Evolutionary conservation across 2,329 filamentous ascomycete genomes (phyloP).

Genomic region (Diaporthe aspalathi): DNA sequence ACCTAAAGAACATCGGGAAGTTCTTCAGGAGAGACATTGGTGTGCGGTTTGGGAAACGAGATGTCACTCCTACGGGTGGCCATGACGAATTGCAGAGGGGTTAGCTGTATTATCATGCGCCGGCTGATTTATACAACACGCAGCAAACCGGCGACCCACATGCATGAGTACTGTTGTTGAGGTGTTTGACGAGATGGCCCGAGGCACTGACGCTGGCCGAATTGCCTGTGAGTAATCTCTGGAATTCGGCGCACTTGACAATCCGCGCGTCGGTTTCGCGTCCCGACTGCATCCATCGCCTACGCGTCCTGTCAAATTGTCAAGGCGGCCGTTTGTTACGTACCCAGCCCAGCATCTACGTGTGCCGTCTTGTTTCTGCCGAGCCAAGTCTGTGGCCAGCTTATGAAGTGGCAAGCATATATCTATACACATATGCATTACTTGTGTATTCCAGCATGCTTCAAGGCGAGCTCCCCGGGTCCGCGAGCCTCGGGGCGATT

Average conservation of each 20-base stretch:
- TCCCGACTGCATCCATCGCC: neutral
- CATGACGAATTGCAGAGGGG: conserved; percentile 39
- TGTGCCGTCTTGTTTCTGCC: neutral
- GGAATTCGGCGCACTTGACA: neutral
- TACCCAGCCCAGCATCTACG: neutral
- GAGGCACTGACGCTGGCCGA: neutral
- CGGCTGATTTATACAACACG: neutral
- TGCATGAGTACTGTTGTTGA: neutral
- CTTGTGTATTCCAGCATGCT: neutral
- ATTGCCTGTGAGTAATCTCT: neutral
- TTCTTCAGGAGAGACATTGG: conserved; percentile 93
- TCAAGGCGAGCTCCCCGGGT: neutral
- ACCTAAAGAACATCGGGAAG: conserved; percentile 94
- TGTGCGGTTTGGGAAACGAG: conserved; percentile 75
- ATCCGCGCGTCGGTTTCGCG: neutral
- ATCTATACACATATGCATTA: neutral
- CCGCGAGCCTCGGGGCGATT: neutral
- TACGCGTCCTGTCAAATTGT: neutral
- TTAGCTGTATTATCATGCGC: neutral
- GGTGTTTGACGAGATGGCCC: neutral
- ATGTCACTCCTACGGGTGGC: conserved; percentile 52
- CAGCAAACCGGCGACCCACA: neutral
- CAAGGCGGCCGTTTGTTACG: neutral
- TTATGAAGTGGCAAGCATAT: neutral
- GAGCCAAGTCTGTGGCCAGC: neutral